phyloP scores from a whole-genome alignment of 805 yeast species.

The Lipomyces sp. region DNA sequence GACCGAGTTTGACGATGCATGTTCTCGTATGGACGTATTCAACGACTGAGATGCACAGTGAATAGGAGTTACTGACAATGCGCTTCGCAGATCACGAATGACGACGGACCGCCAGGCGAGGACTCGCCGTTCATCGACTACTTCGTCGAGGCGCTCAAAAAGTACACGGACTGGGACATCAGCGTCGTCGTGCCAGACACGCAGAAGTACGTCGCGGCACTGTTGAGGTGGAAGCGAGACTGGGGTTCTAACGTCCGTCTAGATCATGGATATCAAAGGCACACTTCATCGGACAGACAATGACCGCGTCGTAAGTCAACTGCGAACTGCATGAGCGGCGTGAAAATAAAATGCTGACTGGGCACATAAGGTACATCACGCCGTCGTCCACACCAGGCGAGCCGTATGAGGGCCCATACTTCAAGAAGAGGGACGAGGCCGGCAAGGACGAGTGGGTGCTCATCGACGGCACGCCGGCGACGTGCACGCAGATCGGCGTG shows the following conservation, averaged over 20 bases:
- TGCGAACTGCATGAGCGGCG: no score
- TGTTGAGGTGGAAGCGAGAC: neutral
- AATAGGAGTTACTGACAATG: neutral
- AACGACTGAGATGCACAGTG: neutral
- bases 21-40: constrained; percentile 10
- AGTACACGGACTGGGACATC: constrained; percentile 75
- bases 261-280: constrained; percentile 98
- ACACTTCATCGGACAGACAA: constrained; percentile 60
- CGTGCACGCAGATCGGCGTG: constrained; percentile 87
- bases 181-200: constrained; percentile 77
- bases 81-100: constrained; percentile 63
- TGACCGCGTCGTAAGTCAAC: constrained; percentile 44
- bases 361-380: constrained; percentile 14
- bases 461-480: constrained; percentile 92
- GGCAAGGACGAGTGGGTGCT: constrained; percentile 72
- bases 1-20: constrained; percentile 8
- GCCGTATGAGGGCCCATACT: constrained; percentile 37
- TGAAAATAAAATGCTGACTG: neutral
- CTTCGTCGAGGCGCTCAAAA: constrained; percentile 64
- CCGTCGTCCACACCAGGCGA: constrained; percentile 12
- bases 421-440: constrained; percentile 34
- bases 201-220: constrained; percentile 45
- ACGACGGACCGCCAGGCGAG: constrained; percentile 90
- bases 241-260: constrained; percentile 1
- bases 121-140: constrained; percentile 81